Base-by-base conservation (phyloP, 2,329 filamentous ascomycete genomes). In the Aspergillus tamarii region DNA sequence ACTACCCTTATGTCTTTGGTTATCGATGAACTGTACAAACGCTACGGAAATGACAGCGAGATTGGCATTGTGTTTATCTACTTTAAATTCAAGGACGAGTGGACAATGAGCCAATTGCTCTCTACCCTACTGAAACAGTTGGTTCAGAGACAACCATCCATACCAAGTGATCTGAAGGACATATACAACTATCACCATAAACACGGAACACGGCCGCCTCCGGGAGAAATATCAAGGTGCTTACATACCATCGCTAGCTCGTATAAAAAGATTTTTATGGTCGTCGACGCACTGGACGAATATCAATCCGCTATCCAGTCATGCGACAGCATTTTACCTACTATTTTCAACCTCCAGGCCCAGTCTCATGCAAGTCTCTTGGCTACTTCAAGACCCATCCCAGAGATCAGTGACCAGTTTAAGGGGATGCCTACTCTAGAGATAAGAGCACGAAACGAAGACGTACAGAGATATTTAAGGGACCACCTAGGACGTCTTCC, bases 1-100 rank as follows among this genome's bases (percentile, higher is more conserved):
- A 71, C 69, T 3, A 62, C 67, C 1, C 45, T 67, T 11, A 43
- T 62, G 12, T 65, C 67, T 12, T 36, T 61, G 16, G 43, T 63
- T n/a, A 53, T 65, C 6, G 28, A 65, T n/a, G 11, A 63, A n/a
- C 19, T 63, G 26, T 11, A 46, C 19, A 19, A 19, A 9, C 41
- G 41, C 16, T 43, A 43, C 19, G 41, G 43, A 23, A 23, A 46
- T 12, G 21, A 23, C 11, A 21, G 21, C 5, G 43, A 46, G 9
- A 46, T 46, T 11, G 43, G 43, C 11, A 23, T 46, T 46, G 43
- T 5, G 21, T 46, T 23, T 21, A 46, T 46, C 21, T 46, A 21
- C 43, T 46, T 11, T 6, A 46, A 23, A 2, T 46, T 46, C 11
- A 21, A 46, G 21, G 21, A 21, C 21, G 11, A 23, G 11, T 21